phyloP scores from a whole-genome alignment of 768 basidiomycete genomes.

The Auricularia heimuer region DNA sequence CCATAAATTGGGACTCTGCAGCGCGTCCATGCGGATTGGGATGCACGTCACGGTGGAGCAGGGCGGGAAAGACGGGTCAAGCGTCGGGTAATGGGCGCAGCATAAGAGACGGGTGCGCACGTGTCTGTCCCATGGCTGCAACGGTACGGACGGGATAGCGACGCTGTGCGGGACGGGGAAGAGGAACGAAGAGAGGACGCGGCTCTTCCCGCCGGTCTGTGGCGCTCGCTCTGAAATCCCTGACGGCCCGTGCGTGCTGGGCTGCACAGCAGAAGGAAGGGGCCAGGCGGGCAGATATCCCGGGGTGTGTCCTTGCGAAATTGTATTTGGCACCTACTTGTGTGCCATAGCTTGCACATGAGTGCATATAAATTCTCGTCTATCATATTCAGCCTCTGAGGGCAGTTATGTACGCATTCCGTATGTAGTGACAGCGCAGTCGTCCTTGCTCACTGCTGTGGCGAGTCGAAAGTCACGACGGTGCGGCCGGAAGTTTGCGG shows the following conservation, averaged over 20 bases:
- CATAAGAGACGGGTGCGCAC: constrained; percentile 33
- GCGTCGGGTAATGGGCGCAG: constrained; percentile 1
- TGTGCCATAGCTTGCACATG: too few species aligned
- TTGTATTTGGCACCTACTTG: too few species aligned
- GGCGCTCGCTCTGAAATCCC: not conserved
- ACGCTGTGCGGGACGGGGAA: not conserved
- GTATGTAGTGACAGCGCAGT: too few species aligned
- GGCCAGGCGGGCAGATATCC: too few species aligned
- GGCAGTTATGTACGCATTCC: too few species aligned
- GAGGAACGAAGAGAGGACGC: not conserved
- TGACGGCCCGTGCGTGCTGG: too few species aligned
- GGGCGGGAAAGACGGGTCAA: constrained; percentile 5
- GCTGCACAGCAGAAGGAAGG: too few species aligned
- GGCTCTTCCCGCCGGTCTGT: not conserved
- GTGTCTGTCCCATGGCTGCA: constrained; percentile 69
- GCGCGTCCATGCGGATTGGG: not conserved
- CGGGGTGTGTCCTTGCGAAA: too few species aligned
- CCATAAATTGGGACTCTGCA: constrained; percentile 87
- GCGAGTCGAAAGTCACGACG: too few species aligned
- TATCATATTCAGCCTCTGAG: too few species aligned
- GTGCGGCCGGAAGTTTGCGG: not conserved
- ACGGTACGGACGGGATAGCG: not conserved
- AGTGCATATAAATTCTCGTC: too few species aligned
- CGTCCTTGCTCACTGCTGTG: too few species aligned
- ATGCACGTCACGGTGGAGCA: not conserved